Base-by-base conservation (phyloP, 2,329 filamentous ascomycete species). In the Epichloe baconii region DNA sequence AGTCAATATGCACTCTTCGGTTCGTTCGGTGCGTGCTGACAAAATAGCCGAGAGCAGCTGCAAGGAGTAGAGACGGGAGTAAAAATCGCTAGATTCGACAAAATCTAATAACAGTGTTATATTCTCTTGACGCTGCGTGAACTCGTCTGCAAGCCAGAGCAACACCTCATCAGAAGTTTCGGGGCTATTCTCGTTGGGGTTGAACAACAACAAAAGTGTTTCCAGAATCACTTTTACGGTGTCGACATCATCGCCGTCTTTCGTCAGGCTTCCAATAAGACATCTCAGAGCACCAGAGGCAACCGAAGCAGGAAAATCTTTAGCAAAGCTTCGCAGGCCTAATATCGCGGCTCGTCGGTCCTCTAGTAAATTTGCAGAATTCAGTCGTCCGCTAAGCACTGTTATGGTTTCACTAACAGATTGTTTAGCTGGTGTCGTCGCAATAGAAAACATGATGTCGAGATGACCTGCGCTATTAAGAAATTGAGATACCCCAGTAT, bases 41-140 rank as follows among this genome's bases (percentile, higher is more conserved):
- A 88, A 82, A 54, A 97, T 93, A 47, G 90, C 87, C 23, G 85
- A 83, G 40, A 98, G 82, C 41, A 98, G 77, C 68, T 97, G 89
- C 31, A 98, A 72, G 4, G 88, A 86, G 68, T 97, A 97, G 1
- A 97, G 78, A 23, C 91, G 84, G 21, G 88, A 86, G 68, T 94
- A 95, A 62, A 95, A 95, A 61, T 96, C 90, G 57, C 76, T 76
- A 14, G 84, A 82, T 58, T 96, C 91, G 57, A 98, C 77, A 51
- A 98, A 86, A 64, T 93, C 86, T 54, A 98, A 79, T 23, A 98
- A 78, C 15, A 93, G 74, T 2, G 88, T 91, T 55, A 96, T 91
- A 66, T 98, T 97, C 70, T 97, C 91, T 79, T 96, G 90, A 56
- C 88, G 83, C 75, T 95, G 90, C 36, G 93, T 96, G 66, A 98